Percentiles rank a stretch among this genome's conserved stretches.
Evolutionary conservation across 306 rosid species (phyloP).

Genomic region (Prunus armeniaca): DNA sequence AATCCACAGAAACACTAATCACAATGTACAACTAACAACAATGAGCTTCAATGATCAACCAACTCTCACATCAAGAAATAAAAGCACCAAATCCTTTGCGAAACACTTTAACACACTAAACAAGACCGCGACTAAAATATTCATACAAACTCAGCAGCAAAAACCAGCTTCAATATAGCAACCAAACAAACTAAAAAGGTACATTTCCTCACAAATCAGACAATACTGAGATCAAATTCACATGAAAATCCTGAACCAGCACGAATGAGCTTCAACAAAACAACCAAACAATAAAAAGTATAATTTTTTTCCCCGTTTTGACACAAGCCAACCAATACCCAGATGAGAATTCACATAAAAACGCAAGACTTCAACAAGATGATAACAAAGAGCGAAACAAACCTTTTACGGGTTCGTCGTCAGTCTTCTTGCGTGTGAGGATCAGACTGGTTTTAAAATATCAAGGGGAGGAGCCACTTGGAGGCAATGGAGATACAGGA

Average conservation of each 20-base stretch:
- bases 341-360: neutral
- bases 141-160: neutral
- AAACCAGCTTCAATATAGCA: neutral
- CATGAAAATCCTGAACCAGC: neutral
- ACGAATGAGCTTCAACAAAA: neutral
- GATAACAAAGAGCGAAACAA: neutral
- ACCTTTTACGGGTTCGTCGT: conserved; percentile 26
- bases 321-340: conserved; percentile 8
- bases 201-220: neutral
- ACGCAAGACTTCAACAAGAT: neutral
- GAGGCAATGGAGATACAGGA: too few relatives aligned
- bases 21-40: neutral
- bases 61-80: neutral
- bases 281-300: neutral
- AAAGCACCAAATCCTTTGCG: neutral
- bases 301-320: neutral
- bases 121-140: neutral
- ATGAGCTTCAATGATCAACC: neutral
- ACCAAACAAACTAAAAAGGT: neutral
- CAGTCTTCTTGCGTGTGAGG: conserved; percentile 24
- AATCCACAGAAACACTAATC: neutral
- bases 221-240: neutral
- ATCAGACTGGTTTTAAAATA: conserved; percentile 11
- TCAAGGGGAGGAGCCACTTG: neutral
- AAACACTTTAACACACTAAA: neutral